Evolutionary conservation across 2,329 filamentous ascomycete species (phyloP).

Genomic region (Zelopaecilomyces penicillatus): DNA sequence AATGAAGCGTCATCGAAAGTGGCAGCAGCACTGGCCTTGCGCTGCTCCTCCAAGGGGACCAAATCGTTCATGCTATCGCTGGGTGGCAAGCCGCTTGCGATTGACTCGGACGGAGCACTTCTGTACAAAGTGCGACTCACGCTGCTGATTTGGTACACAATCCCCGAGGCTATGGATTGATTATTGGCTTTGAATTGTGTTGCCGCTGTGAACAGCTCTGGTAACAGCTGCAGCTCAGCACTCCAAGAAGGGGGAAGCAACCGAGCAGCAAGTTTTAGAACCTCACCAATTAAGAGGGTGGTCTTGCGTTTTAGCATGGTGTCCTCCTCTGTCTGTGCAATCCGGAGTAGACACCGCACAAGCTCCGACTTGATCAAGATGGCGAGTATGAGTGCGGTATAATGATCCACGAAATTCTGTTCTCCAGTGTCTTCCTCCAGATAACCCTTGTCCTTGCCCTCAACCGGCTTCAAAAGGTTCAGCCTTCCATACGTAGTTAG

Average conservation of each 20-base stretch:
- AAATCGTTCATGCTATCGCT: conserved; percentile 40
- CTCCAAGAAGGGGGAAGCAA: conserved; percentile 77
- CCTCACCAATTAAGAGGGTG: conserved; percentile 82
- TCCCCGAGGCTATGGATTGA: conserved; percentile 74
- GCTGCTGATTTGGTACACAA: conserved; percentile 96
- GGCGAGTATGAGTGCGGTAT: conserved; percentile 79
- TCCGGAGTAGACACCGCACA: conserved; percentile 50
- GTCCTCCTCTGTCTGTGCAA: conserved; percentile 61
- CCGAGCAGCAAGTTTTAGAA: conserved; percentile 80
- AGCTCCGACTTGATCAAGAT: conserved; percentile 78
- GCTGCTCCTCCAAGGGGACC: conserved; percentile 47
- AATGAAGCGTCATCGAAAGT: conserved; percentile 54
- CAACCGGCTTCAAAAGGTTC: conserved; percentile 64
- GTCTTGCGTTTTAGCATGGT: conserved; percentile 75
- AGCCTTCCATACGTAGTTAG: conserved; percentile 96
- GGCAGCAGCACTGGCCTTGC: conserved; percentile 39
- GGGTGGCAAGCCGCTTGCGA: conserved; percentile 31
- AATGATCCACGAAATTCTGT: conserved; percentile 87
- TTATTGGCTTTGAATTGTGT: conserved; percentile 62
- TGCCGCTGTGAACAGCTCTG: conserved; percentile 72
- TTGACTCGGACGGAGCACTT: conserved; percentile 48
- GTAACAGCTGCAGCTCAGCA: conserved; percentile 75
- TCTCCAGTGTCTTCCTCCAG: conserved; percentile 61
- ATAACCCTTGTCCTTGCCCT: conserved; percentile 40
- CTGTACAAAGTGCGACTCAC: conserved; percentile 88